Percentiles rank a stretch among this genome's conserved stretches.
phyloP scores from a whole-genome alignment of 2,329 filamentous ascomycete genomes.

The Fusarium pseudoanthophilum region DNA sequence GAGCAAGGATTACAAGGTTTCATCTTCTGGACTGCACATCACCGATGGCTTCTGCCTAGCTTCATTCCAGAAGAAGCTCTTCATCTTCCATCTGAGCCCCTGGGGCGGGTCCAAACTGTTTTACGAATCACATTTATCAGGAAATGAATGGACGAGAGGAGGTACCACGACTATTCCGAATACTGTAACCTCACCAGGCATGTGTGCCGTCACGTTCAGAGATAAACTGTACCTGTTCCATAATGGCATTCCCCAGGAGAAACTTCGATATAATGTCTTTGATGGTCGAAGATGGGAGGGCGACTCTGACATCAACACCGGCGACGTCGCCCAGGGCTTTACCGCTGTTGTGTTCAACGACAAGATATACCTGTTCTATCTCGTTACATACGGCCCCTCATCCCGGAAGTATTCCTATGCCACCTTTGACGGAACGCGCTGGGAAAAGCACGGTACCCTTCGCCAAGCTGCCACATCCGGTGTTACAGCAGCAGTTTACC shows the following conservation, averaged over 20 bases:
- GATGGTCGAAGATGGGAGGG: not conserved
- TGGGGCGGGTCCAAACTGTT: fast-evolving
- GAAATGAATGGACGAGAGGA: fast-evolving
- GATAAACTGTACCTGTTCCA: not conserved
- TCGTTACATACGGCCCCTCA: fast-evolving
- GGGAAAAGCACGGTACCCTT: not conserved
- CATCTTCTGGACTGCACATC: fast-evolving
- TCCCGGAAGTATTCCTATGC: fast-evolving
- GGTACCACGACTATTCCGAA: fast-evolving
- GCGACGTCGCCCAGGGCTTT: not conserved
- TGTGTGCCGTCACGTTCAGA: not conserved
- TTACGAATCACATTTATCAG: not conserved
- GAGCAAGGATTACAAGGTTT: not conserved
- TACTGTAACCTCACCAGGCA: not conserved
- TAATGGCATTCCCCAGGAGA: not conserved
- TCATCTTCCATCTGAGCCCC: not conserved
- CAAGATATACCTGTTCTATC: not conserved
- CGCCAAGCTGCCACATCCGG: fast-evolving
- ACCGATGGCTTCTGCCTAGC: not conserved
- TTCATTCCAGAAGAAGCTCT: not conserved
- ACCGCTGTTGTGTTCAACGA: not conserved
- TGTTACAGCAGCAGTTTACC: not conserved
- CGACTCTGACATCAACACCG: not conserved
- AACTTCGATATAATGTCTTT: not conserved
- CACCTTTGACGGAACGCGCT: not conserved